Evolutionary conservation across 352 stramenopile genomes (phyloP).

Genomic region (Pseudoperonospora humuli): DNA sequence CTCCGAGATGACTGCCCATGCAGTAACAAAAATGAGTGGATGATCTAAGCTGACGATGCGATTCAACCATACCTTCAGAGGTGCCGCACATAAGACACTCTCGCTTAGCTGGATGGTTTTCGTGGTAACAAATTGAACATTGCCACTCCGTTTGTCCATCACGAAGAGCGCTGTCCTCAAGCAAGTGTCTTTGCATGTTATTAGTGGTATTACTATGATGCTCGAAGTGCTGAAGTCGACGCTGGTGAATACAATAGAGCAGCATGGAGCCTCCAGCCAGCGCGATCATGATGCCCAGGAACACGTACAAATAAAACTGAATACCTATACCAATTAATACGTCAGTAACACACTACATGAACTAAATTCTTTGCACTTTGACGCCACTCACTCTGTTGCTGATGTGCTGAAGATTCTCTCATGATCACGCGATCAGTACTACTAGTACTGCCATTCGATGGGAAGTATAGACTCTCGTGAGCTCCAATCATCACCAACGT

Average conservation of each 20-base stretch:
- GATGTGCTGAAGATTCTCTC: constrained; percentile 1
- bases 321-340: constrained; percentile 15
- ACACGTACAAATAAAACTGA: constrained; percentile 68
- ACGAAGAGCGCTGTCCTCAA: constrained; percentile 72
- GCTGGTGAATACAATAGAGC: constrained; percentile 64
- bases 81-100: constrained; percentile 82
- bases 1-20: constrained; percentile 66
- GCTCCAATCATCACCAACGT: neutral
- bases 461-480: neutral
- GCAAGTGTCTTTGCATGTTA: constrained; percentile 82
- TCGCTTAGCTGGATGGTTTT: constrained; percentile 74
- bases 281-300: constrained; percentile 49
- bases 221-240: constrained; percentile 43
- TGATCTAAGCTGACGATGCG: neutral
- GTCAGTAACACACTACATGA: neutral
- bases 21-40: neutral
- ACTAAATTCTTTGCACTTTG: neutral
- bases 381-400: constrained; percentile 15
- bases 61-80: constrained; percentile 36
- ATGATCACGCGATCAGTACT: constrained; percentile 2
- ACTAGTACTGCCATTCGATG: constrained; percentile 2
- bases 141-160: constrained; percentile 71
- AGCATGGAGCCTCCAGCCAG: constrained; percentile 35
- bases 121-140: constrained; percentile 77
- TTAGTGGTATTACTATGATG: constrained; percentile 73